Conservation (phyloP, 2,329 filamentous ascomycete species). For the Talaromyces sp. region DNA sequence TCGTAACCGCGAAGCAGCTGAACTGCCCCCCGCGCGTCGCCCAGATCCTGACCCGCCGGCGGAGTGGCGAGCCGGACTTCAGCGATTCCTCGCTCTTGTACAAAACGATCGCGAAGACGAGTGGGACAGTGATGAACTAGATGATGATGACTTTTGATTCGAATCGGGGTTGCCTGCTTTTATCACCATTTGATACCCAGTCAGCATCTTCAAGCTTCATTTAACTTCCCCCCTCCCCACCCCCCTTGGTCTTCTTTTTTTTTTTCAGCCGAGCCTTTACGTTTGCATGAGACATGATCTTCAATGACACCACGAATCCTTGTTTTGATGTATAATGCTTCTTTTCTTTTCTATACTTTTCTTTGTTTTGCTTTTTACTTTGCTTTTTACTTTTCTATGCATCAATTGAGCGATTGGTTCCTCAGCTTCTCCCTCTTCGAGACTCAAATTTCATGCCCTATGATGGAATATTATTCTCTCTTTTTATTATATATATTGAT, state of each 20-base stretch:
- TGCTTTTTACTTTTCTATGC: neutral
- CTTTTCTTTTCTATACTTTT: neutral
- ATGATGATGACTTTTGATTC: conserved; percentile 34
- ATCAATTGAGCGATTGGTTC: neutral
- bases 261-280: neutral
- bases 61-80: conserved; percentile 42
- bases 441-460: neutral
- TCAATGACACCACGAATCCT: conserved; percentile 1
- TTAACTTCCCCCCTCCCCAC: neutral
- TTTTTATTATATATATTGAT: neutral
- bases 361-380: neutral
- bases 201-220: neutral
- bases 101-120: conserved; percentile 59
- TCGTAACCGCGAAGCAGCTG: conserved; percentile 30
- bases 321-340: neutral
- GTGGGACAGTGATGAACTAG: conserved; percentile 62
- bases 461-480: neutral
- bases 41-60: neutral
- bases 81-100: conserved; percentile 57
- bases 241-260: neutral
- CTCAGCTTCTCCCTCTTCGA: neutral
- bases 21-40: conserved; percentile 11
- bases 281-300: conserved; percentile 4
- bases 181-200: neutral
- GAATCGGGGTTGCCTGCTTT: neutral